These are phyloP conservation scores for Scedosporium minutisporum DNA, from an alignment of 2,329 filamentous ascomycete species.

Conservation along the genomic window DNA sequence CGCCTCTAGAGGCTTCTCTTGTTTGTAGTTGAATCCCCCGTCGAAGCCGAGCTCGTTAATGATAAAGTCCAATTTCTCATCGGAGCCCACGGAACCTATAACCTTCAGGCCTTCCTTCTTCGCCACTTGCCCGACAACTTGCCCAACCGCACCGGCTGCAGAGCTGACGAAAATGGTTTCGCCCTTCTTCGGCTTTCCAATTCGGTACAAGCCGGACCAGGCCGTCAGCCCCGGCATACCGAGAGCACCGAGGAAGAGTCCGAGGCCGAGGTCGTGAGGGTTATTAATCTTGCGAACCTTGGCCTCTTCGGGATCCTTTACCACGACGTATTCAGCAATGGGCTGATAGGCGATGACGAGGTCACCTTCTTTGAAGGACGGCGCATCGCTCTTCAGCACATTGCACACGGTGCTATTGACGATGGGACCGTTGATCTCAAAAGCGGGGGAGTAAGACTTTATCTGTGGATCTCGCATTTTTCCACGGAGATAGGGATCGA, in stretches of 20 bases:
- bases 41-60: conserved; percentile 41
- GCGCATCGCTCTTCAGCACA: conserved; percentile 59
- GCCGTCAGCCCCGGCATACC: conserved; percentile 54
- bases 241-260: conserved; percentile 63
- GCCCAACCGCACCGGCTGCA: conserved; percentile 72
- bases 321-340: conserved; percentile 58
- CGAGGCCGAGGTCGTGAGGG: conserved; percentile 55
- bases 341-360: conserved; percentile 48
- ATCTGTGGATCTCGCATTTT: conserved; percentile 57
- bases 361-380: conserved; percentile 57
- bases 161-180: conserved; percentile 76
- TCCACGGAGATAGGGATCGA: conserved; percentile 78
- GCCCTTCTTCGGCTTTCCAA: conserved; percentile 53
- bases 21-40: conserved; percentile 80
- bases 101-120: conserved; percentile 73
- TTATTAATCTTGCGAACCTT: conserved; percentile 53
- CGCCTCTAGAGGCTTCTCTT: conserved; percentile 59
- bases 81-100: conserved; percentile 69
- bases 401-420: conserved; percentile 54
- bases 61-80: conserved; percentile 67
- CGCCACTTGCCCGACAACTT: conserved; percentile 73
- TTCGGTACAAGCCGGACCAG: conserved; percentile 57
- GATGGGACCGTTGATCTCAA: conserved; percentile 53
- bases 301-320: conserved; percentile 35
- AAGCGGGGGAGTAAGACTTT: conserved; percentile 50